Base-by-base conservation (phyloP, 2,329 filamentous ascomycete species). In the Beauveria brongniartii region DNA sequence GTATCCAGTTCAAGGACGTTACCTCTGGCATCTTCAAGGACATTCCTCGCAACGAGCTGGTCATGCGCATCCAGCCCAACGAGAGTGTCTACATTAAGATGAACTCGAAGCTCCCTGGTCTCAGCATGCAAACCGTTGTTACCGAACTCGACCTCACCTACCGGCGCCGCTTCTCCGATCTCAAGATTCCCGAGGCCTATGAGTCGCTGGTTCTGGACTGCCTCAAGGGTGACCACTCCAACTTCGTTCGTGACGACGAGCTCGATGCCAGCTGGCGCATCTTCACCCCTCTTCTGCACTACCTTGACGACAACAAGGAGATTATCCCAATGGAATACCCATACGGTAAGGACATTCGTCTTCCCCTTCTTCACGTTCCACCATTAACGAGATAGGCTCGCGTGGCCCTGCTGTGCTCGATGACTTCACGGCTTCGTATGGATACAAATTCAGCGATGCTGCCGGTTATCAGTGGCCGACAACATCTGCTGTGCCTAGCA, bases 51-150 rank as follows among this genome's bases (percentile, higher is more conserved):
- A 99, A 99, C 81, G 94, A 99, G 80, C 89, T 99, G 67, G 94
- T 99, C 70, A 97, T 99, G 81, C 92, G 94, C 68, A 96, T 99
- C 66, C 94, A 99, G 81, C 94, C 94, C 69, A 99, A 99, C 80
- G 94, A 99, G 83, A 96, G 91, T 73, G 92, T 99, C 67, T 99
- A 99, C 80, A 96, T 97, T 77, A 99, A 99, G 87, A 99, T 99
- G 94, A 99, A 99, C 88, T 97, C 93, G 34, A 99, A 99, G 83
- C 83, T 99, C 63, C 95, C 94, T 22, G 94, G 94, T 70, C 82
- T 99, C 70, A 97, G 92, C 81, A 99, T 97, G 92, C 94, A 99
- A 82, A 99, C 94, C 14, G 94, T 97, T 44, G 91, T 97, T 69
- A 99, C 94, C 63, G 94, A 99, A 80, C 89, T 99, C 63, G 94